Evolutionary conservation across 805 yeast genomes (phyloP).

Genomic region (Ogataea nakhonphanomensis): DNA sequence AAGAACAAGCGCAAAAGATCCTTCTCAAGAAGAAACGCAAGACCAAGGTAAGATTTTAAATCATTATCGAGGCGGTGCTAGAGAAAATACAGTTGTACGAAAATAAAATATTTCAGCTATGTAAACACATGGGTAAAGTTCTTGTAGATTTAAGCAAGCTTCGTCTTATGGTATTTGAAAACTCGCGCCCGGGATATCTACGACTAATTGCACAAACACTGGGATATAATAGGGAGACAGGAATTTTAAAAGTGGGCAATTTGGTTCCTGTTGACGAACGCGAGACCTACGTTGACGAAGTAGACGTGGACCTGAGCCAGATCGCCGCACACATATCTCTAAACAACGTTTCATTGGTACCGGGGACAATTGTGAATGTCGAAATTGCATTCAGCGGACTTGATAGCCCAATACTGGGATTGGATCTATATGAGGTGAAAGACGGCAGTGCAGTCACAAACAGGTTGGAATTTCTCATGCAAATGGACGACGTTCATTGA

Average conservation of each 20-base stretch:
- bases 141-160: constrained; percentile 18
- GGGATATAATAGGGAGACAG: constrained; percentile 18
- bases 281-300: constrained; percentile 2
- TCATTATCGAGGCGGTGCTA: constrained; percentile 8
- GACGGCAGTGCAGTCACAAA: constrained; percentile 17
- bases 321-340: constrained; percentile 7
- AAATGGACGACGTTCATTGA: constrained; percentile 13
- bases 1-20: constrained; percentile 49
- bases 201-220: constrained; percentile 24
- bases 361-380: constrained; percentile 25
- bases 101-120: constrained; percentile 2
- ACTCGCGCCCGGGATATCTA: constrained; percentile 13
- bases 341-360: constrained; percentile 8
- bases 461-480: constrained; percentile 12
- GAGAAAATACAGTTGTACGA: constrained; percentile 4
- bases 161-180: constrained; percentile 6
- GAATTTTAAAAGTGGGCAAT: constrained; percentile 15
- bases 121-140: constrained; percentile 21
- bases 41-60: constrained; percentile 41
- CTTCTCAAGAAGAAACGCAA: constrained; percentile 60
- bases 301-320: constrained; percentile 11
- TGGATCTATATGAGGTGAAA: constrained; percentile 21
- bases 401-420: constrained; percentile 11
- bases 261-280: constrained; percentile 8
- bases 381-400: constrained; percentile 20